Evolutionary conservation across 495 filamentous ascomycete species (phyloP).

Genomic region (Sabuloglossum arenarium): DNA sequence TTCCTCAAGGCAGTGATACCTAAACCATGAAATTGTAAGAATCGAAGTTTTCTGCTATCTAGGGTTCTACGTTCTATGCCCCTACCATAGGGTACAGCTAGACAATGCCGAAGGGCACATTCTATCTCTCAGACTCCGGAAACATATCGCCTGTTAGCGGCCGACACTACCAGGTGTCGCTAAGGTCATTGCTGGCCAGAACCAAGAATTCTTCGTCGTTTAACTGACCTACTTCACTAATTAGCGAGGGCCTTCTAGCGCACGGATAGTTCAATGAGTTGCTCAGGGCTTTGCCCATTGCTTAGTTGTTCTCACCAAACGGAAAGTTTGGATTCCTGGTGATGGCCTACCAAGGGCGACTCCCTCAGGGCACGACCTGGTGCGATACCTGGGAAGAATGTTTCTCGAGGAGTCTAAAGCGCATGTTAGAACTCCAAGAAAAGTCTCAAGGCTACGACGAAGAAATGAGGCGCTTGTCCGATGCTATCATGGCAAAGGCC

Average conservation of each 20-base stretch:
- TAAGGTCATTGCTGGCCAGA: not conserved
- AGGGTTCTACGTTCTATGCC: not conserved
- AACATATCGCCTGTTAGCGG: not conserved
- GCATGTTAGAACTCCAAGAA: constrained; percentile 3
- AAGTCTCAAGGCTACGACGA: constrained; percentile 5
- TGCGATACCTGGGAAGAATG: constrained; percentile 10
- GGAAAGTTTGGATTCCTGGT: constrained; percentile 11
- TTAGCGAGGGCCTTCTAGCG: no score
- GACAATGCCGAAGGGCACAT: not conserved
- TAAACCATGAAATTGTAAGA: not conserved
- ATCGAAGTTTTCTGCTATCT: not conserved
- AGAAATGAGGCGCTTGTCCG: not conserved
- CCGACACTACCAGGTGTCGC: not conserved
- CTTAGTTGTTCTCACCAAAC: constrained; percentile 10
- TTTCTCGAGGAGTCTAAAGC: constrained; percentile 5
- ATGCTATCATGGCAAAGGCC: constrained; percentile 2
- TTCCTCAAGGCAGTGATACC: not conserved
- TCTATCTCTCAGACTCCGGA: not conserved
- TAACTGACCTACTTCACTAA: no score
- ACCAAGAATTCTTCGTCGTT: no score
- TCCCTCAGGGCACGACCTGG: constrained; percentile 8
- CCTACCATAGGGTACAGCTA: not conserved
- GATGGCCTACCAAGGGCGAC: constrained; percentile 6
- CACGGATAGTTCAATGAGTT: no score
- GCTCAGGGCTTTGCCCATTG: no score